Percentiles rank a stretch among this genome's conserved stretches.
Conservation (phyloP, 179 eudicot species). For the Beta macrorhiza region DNA sequence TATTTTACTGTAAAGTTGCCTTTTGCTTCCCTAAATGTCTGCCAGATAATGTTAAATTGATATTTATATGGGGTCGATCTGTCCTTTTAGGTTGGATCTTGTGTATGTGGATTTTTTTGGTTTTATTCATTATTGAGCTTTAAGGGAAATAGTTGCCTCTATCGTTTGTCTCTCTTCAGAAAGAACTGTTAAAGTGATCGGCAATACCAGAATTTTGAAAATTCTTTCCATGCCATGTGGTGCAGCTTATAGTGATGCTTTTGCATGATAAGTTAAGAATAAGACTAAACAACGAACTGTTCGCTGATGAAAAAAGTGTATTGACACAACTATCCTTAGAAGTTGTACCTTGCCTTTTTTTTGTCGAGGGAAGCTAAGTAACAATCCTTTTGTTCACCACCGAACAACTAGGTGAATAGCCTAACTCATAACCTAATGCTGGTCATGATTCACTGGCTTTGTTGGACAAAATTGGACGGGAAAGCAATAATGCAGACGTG, state of each 20-base stretch:
- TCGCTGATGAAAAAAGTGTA: too few relatives aligned
- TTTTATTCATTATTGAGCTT: neutral
- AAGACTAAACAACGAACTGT: too few relatives aligned
- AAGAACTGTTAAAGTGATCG: neutral
- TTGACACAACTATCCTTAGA: too few relatives aligned
- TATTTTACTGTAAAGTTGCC: neutral
- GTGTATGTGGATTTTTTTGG: neutral
- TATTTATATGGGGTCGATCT: neutral
- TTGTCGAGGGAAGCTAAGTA: too few relatives aligned
- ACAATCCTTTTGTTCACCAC: neutral
- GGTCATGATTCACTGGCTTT: neutral
- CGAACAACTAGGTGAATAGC: too few relatives aligned
- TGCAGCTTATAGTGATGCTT: neutral
- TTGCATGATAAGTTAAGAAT: neutral
- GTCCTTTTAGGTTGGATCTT: neutral
- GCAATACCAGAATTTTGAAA: neutral
- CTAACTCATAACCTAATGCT: too few relatives aligned
- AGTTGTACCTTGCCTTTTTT: too few relatives aligned
- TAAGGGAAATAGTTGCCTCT: neutral
- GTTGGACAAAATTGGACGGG: neutral
- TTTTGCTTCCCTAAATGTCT: neutral
- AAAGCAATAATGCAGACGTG: neutral
- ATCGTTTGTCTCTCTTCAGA: neutral
- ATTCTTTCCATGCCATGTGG: conserved; percentile 2
- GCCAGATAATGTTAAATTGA: neutral